phyloP scores from a whole-genome alignment of 768 basidiomycete genomes.

The Psilocybe cubensis region DNA sequence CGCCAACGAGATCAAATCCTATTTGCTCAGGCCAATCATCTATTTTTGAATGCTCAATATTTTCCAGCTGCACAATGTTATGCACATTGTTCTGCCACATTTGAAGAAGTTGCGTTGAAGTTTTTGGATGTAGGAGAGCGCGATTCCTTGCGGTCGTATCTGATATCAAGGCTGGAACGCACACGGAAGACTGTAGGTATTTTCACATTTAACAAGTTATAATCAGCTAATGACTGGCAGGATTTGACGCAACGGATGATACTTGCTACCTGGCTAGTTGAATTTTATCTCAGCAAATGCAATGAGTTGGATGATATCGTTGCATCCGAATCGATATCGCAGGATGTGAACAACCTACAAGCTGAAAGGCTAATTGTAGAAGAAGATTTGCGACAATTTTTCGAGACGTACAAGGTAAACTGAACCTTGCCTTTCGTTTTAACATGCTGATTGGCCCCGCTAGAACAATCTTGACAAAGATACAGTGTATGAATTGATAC shows the following conservation, averaged over 20 bases:
- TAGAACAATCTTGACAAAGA: conserved; percentile 83
- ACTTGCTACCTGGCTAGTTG: conserved; percentile 97
- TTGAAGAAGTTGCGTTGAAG: conserved; percentile 91
- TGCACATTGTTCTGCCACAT: conserved; percentile 83
- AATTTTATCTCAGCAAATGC: conserved; percentile 96
- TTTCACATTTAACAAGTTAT: neutral
- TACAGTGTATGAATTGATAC: conserved; percentile 91
- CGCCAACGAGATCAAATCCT: conserved; percentile 85
- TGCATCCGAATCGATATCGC: conserved; percentile 80
- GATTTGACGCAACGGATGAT: conserved; percentile 95
- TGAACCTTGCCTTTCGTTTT: neutral
- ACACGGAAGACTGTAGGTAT: conserved; percentile 76
- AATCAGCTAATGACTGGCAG: conserved; percentile 39
- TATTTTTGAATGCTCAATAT: conserved; percentile 79
- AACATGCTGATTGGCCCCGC: neutral
- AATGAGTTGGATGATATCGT: conserved; percentile 95
- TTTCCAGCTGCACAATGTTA: conserved; percentile 94
- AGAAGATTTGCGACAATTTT: conserved; percentile 91
- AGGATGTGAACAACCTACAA: conserved; percentile 84
- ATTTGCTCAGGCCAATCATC: conserved; percentile 79
- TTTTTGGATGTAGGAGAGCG: conserved; percentile 90
- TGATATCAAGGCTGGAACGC: conserved; percentile 85
- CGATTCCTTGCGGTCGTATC: conserved; percentile 88
- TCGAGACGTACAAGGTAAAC: conserved; percentile 89
- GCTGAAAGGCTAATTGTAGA: conserved; percentile 83